Evolutionary conservation across 140 eudicot species (phyloP).

Genomic region (Senecio squalidus): DNA sequence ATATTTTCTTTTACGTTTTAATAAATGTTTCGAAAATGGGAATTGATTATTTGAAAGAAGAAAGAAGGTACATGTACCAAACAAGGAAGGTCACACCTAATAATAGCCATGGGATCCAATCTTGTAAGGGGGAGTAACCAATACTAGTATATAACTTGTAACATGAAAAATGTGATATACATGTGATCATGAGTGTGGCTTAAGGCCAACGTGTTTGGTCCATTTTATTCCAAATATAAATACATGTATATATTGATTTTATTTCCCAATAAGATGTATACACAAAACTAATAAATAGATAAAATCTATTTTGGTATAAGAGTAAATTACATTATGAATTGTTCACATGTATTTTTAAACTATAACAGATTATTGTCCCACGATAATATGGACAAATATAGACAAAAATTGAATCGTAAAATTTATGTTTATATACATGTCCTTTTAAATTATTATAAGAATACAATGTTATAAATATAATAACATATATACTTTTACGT

Average conservation of each 20-base stretch:
- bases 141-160: conserved; percentile 3
- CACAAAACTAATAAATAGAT: too few species aligned
- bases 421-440: too few species aligned
- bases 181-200: conserved; percentile 10
- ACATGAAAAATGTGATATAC: conserved; percentile 12
- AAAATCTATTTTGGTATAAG: too few species aligned
- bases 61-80: neutral
- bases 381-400: too few species aligned
- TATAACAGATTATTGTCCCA: too few species aligned
- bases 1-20: too few species aligned
- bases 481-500: too few species aligned
- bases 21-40: neutral
- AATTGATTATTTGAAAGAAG: neutral
- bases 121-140: conserved; percentile 16
- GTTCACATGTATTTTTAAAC: too few species aligned
- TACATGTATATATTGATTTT: neutral
- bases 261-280: neutral
- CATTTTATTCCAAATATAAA: conserved; percentile 1
- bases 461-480: too few species aligned
- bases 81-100: conserved; percentile 17
- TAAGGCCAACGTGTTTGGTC: conserved; percentile 19
- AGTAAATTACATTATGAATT: too few species aligned
- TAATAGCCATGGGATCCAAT: conserved; percentile 27
- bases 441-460: too few species aligned
- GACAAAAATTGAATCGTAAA: too few species aligned